A percentile compares a stretch with the other conserved stretches of the same genome.
These are phyloP conservation scores for Conringia planisiliqua DNA, from an alignment of 345 rosid species.

Conservation along the genomic window DNA sequence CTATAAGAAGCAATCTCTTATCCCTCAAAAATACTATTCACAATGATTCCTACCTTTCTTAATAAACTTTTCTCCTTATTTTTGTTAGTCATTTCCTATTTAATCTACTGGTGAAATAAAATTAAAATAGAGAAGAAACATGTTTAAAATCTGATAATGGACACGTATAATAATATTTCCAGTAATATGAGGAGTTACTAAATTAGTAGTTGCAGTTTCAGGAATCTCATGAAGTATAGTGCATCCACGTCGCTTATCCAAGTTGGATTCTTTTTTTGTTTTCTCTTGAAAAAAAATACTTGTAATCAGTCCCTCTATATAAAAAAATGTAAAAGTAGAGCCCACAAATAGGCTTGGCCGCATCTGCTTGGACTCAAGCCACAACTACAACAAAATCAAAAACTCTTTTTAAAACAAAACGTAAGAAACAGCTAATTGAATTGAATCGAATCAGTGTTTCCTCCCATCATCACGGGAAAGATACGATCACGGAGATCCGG, in stretches of 20 bases:
- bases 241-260: conserved; percentile 31
- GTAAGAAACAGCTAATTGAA: no score
- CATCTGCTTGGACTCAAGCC: conserved; percentile 23
- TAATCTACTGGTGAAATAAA: background rate
- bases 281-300: background rate
- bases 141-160: background rate
- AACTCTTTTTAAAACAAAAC: background rate
- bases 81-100: background rate
- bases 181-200: background rate
- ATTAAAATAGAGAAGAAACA: no score
- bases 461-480: conserved; percentile 21
- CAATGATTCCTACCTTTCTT: background rate
- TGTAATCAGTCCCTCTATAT: background rate
- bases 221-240: background rate
- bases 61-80: background rate
- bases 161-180: background rate
- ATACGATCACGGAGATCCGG: conserved; percentile 24
- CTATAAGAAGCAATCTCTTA: no score
- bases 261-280: background rate
- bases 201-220: background rate
- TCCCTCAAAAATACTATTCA: background rate
- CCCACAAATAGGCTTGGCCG: conserved; percentile 11
- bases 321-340: background rate
- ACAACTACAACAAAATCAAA: background rate
- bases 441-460: background rate